phyloP scores from a whole-genome alignment of 176 grass and related monocot genomes.

The Eremochloa ophiuroides region DNA sequence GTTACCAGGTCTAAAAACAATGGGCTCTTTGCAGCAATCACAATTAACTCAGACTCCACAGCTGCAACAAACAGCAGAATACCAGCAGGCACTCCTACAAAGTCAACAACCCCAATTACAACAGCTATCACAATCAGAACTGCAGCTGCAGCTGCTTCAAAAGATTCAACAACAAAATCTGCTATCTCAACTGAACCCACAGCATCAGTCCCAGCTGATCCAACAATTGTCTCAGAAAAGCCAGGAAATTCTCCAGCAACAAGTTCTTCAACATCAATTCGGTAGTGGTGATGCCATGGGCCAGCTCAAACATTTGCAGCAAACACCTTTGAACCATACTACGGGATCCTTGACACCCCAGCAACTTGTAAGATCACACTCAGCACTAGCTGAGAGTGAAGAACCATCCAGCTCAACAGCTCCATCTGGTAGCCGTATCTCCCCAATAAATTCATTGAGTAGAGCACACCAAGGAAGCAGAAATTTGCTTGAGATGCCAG shows the following conservation, averaged over 20 bases:
- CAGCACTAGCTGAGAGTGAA: conserved; percentile 45
- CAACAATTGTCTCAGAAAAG: conserved; percentile 77
- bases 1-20: conserved; percentile 27
- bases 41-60: conserved; percentile 43
- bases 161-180: conserved; percentile 94
- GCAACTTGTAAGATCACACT: conserved; percentile 62
- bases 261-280: conserved; percentile 65
- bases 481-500: conserved; percentile 45
- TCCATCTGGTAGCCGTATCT: conserved; percentile 51
- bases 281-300: conserved; percentile 30
- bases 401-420: conserved; percentile 57
- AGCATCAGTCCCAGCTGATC: conserved; percentile 64
- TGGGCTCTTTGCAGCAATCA: conserved; percentile 51
- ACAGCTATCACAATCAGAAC: conserved; percentile 64
- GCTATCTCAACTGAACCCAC: conserved; percentile 74
- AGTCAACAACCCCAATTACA: conserved; percentile 75
- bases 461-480: conserved; percentile 62
- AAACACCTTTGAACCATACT: conserved; percentile 33
- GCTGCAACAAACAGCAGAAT: conserved; percentile 65
- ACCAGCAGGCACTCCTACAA: conserved; percentile 75
- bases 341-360: conserved; percentile 48
- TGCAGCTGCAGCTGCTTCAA: conserved; percentile 92
- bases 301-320: conserved; percentile 60
- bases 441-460: conserved; percentile 53
- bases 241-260: conserved; percentile 63